A percentile compares a stretch with the other conserved stretches of the same genome.
Evolutionary conservation across 352 stramenopile species (phyloP).

Genomic region (Phytophthora ramorum): DNA sequence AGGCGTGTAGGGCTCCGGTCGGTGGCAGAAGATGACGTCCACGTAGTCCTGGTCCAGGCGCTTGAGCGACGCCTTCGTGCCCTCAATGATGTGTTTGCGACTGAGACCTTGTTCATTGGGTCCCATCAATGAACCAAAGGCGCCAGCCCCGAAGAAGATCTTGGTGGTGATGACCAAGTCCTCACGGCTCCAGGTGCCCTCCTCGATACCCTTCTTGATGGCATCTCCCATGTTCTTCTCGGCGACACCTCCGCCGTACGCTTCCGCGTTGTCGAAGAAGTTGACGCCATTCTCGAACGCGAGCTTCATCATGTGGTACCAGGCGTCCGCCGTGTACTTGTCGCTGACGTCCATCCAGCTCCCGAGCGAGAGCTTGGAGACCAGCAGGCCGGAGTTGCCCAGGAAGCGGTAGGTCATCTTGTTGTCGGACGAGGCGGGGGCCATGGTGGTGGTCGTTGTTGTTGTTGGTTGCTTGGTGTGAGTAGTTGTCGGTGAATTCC

Average conservation of each 20-base stretch:
- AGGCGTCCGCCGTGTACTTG: conserved; percentile 19
- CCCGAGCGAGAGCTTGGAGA: conserved; percentile 48
- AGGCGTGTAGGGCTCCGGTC: conserved; percentile 37
- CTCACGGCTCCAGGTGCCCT: conserved; percentile 32
- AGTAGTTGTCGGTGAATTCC: conserved; percentile 11
- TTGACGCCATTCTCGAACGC: conserved; percentile 58
- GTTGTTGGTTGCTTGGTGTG: background rate
- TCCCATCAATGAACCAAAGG: background rate
- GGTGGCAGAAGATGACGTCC: conserved; percentile 51
- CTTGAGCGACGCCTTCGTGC: conserved; percentile 47
- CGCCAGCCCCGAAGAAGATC: conserved; percentile 50
- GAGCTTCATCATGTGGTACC: conserved; percentile 42
- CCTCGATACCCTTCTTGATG: conserved; percentile 39
- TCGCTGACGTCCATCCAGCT: conserved; percentile 35
- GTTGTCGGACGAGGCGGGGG: background rate
- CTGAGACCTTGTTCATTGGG: conserved; percentile 40
- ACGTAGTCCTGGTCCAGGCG: conserved; percentile 55
- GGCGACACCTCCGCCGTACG: conserved; percentile 38
- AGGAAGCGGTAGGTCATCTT: conserved; percentile 32
- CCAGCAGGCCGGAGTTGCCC: conserved; percentile 35
- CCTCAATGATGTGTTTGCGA: conserved; percentile 60
- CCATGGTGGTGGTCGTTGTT: conserved; percentile 3
- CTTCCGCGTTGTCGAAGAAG: conserved; percentile 55
- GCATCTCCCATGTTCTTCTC: conserved; percentile 44
- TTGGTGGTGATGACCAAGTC: conserved; percentile 73